Conservation (phyloP, 106 monocot genomes). For the Ottelia alismoides region DNA sequence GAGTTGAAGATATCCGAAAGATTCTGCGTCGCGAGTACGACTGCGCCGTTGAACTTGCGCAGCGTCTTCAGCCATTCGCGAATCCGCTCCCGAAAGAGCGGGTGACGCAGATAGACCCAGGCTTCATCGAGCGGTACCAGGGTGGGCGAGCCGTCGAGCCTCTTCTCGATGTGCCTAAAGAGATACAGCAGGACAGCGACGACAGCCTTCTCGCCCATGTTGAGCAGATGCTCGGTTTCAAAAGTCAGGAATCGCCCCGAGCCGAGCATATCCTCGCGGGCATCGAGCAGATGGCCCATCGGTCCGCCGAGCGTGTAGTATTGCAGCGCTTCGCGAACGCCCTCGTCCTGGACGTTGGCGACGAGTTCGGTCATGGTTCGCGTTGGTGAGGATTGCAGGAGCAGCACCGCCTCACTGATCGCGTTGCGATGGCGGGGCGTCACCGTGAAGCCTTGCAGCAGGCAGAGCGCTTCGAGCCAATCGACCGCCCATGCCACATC, state of each 20-base stretch:
- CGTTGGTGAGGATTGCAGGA: background rate
- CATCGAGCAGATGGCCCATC: background rate
- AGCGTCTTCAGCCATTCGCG: background rate
- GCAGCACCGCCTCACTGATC: background rate
- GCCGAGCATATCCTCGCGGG: background rate
- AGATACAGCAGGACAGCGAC: background rate
- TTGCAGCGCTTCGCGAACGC: background rate
- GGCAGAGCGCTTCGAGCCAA: background rate
- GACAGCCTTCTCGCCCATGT: background rate
- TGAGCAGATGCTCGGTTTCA: background rate
- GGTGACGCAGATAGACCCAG: background rate
- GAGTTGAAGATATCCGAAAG: background rate
- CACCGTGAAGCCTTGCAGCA: background rate
- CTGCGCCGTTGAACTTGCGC: background rate
- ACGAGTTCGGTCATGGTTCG: background rate
- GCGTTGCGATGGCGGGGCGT: background rate
- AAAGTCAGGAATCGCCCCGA: background rate
- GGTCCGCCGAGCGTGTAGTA: background rate
- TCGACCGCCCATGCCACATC: background rate
- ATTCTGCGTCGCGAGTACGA: background rate
- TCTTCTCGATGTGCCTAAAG: background rate
- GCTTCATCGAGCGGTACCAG: background rate
- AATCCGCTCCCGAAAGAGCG: background rate
- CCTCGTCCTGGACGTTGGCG: background rate
- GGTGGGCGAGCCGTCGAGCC: background rate